Evolutionary conservation across 495 filamentous ascomycete genomes (phyloP).

Genomic region (Podospora comata): DNA sequence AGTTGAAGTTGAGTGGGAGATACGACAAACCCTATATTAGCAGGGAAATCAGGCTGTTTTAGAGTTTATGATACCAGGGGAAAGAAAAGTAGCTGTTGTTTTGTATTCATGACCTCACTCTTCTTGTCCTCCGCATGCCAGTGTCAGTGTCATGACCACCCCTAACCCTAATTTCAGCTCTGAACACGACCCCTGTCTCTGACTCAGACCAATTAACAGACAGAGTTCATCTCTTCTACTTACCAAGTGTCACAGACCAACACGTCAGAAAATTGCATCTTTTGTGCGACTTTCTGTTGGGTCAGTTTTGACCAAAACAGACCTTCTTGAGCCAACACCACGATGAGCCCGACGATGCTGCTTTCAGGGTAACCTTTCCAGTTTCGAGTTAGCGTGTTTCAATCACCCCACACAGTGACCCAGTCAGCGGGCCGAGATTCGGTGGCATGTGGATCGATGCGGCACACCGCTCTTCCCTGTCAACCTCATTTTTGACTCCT

Average conservation of each 20-base stretch:
- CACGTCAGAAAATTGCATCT: neutral
- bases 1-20: neutral
- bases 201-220: neutral
- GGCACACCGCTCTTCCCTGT: slow-evolving; percentile 11
- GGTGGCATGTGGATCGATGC: slow-evolving; percentile 9
- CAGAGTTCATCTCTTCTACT: neutral
- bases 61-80: neutral
- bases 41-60: neutral
- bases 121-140: neutral
- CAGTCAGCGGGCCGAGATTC: slow-evolving; percentile 9
- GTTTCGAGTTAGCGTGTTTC: slow-evolving; percentile 12
- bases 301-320: neutral
- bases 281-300: too few relatives aligned
- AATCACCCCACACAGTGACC: slow-evolving; percentile 2
- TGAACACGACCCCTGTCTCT: neutral
- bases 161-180: neutral
- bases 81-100: neutral
- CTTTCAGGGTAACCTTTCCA: neutral
- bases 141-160: neutral
- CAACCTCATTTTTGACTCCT: neutral
- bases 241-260: neutral
- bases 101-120: neutral
- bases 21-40: neutral
- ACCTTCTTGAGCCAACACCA: neutral
- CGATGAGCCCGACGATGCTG: neutral